Base-by-base conservation (phyloP, 768 basidiomycete genomes). In the Phanerochaete sordida region DNA sequence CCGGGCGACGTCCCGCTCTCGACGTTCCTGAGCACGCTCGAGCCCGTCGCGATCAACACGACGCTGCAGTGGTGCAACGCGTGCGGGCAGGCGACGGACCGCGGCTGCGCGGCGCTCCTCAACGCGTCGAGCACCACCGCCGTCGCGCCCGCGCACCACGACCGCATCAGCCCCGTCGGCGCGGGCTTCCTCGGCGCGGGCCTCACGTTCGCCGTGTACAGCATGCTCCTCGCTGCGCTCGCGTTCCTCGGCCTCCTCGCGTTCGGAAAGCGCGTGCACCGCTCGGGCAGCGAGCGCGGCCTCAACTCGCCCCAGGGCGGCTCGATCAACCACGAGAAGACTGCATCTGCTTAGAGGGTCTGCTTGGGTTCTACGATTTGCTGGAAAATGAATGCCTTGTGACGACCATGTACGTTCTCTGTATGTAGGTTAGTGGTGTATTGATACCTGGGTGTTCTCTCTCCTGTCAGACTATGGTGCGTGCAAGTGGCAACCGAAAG, bases 61-160 rank as follows among this genome's bases (percentile, higher is more conserved):
- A 80, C 82, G 0, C 71, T 78, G 7, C 64, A 78, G 13, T 89
- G 86, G 87, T 88, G 87, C 66, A 65, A 68, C 1, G 72, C 76
- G 4, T 89, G 87, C 74, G 72, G 71, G 51, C 88, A 88, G 69
- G 77, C 72, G 2, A 69, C 80, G 53, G 78, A 81, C 59, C 75
- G 86, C 53, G 86, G 84, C 7, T 88, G 87, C 35, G 58, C 62
- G 3, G 62, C 56, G n/a, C 58, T 60, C 33, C 39, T 60, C 15
- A 43, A 28, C 58, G 47, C 58, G 8, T 6, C 28, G 12, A 19
- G 27, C 6, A 24, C 35, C 19, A 6, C 57, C 27, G 49, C 43
- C 12, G 13, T 50, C 11, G 53, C 48, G 3, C 4, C 35, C 3
- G 19, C 49, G 44, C 51, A 59, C 46, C 58, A 60, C 39, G 58